Conservation (phyloP, 2,329 filamentous ascomycete species). For the Cladobotryum mycophilum region DNA sequence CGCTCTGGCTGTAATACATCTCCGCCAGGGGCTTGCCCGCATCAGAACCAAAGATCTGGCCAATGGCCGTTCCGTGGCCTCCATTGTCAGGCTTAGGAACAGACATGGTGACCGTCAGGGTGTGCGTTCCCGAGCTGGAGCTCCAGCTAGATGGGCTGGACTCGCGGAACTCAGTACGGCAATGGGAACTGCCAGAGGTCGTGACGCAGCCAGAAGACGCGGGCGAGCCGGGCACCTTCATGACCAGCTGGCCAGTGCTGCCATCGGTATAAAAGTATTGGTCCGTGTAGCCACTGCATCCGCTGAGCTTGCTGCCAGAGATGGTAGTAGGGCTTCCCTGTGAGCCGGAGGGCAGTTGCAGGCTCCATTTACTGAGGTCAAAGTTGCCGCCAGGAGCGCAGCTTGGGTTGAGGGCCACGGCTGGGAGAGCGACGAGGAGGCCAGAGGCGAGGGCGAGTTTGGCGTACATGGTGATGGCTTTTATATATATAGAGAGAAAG, state of each 20-base stretch:
- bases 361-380: slow-evolving; percentile 27
- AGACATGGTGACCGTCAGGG: slow-evolving; percentile 16
- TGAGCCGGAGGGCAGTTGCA: slow-evolving; percentile 33
- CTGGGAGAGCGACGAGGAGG: slow-evolving; percentile 1
- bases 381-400: slow-evolving; percentile 23
- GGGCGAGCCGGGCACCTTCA: slow-evolving; percentile 33
- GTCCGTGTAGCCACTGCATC: slow-evolving; percentile 29
- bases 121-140: slow-evolving; percentile 19
- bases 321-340: slow-evolving; percentile 19
- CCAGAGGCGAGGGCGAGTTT: background rate
- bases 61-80: slow-evolving; percentile 26
- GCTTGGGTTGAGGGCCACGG: slow-evolving; percentile 8
- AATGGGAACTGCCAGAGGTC: slow-evolving; percentile 34
- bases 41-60: slow-evolving; percentile 33
- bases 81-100: slow-evolving; percentile 30
- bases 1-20: slow-evolving; percentile 30
- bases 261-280: slow-evolving; percentile 31
- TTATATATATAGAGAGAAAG: too few relatives aligned
- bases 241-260: slow-evolving; percentile 27
- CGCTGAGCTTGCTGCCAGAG: slow-evolving; percentile 23
- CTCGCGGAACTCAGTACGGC: slow-evolving; percentile 37
- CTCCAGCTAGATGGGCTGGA: slow-evolving; percentile 26
- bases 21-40: slow-evolving; percentile 34
- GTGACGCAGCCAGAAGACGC: slow-evolving; percentile 30
- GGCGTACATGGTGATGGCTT: too few relatives aligned